Evolutionary conservation across 139 green algal species (phyloP), one percentile per base, ranked within the genome.

Genomic region (Prasinococcaceae sp.): DNA sequence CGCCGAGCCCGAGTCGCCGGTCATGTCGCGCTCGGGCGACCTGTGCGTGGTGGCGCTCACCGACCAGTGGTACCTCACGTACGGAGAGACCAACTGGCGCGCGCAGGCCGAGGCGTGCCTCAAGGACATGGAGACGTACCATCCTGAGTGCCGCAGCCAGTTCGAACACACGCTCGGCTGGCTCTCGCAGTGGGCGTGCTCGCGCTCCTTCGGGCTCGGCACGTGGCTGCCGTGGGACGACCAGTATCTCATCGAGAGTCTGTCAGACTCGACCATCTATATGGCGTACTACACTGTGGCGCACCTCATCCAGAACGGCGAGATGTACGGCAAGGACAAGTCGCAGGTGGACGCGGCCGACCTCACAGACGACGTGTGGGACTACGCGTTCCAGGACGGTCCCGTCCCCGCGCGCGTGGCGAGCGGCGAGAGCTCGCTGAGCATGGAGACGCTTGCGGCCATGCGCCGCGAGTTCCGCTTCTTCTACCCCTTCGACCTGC

Each of bases 221-320:
- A 97, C 88, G 0, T 64, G 79, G 38, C 57, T 99, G 44, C 90
- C 90, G 0, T 97, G 86, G 84, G 90, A 99, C 63, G 68, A 78
- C 17, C 70, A 93, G 53, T 98, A 83, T 63, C 76, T 99, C 4
- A 83, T 99, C 32, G 90, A 99, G 79, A 94, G 84, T 2, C 72
- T 99, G 3, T 95, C 85, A 2, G 90, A 99, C 68, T 93, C 79
- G 39, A 99, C 90, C 38, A 89, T 97, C 65, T 99, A 99, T 81
- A 99, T 99, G 90, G 90, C 90, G 10, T 99, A 93, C 77, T 99
- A 99, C 81, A 92, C 84, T 4, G 70, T 94, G 19, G 81, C 83
- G 41, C 83, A 93, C 65, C 53, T 84, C 35, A 67, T 93, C 30
- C 80, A 89, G 70, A 49, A 42, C 22, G 84, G 82, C 16, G 79